Evolutionary conservation across 208 protist species (phyloP), one percentile per base, ranked within the genome.

Genomic region (Wallacemonas sp.): DNA sequence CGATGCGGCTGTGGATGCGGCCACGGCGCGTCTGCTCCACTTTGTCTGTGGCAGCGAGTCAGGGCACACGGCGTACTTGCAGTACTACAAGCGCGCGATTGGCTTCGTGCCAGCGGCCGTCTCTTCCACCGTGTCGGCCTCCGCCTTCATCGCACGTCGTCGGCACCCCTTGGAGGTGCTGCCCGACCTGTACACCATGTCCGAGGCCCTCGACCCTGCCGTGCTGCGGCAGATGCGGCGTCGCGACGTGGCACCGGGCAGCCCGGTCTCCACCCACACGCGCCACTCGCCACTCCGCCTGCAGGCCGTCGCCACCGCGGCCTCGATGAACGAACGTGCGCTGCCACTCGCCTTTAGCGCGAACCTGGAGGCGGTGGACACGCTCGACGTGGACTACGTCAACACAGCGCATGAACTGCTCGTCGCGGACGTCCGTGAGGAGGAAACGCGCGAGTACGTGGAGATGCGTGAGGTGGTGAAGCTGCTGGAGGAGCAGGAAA

Each of bases 1-100:
- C 69, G 56, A 70, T 9, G 56, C 72, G 9, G 86, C 86, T 1
- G 86, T 85, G 34, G 71, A 76, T 33, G n/a, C 83, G n/a, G 79
- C 80, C n/a, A 61, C 81, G 29, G 44, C 30, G 9, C 79, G 86
- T 9, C 71, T 85, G 14, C 48, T 73, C 8, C 36, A 48, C 32
- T 60, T 78, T 12, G 33, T 81, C 2, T 70, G 70, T 44, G 44
- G 61, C 11, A 48, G 5, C 12, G 73, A 76, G 32, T 16, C 39
- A 11, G 36, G n/a, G 5, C 30, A 34, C 46, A 55, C 26, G 21
- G 55, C 27, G 23, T 41, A 47, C 24, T 12, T 38, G n/a, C 49
- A 70, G 41, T 46, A 62, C 30, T 63, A 65, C 57, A 47, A 64
- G 29, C 55, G 52, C 32, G 52, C 52, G 52, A 58, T 39, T 33